phyloP scores from a whole-genome alignment of 306 rosid species.

The Lathyrus tuberosus region DNA sequence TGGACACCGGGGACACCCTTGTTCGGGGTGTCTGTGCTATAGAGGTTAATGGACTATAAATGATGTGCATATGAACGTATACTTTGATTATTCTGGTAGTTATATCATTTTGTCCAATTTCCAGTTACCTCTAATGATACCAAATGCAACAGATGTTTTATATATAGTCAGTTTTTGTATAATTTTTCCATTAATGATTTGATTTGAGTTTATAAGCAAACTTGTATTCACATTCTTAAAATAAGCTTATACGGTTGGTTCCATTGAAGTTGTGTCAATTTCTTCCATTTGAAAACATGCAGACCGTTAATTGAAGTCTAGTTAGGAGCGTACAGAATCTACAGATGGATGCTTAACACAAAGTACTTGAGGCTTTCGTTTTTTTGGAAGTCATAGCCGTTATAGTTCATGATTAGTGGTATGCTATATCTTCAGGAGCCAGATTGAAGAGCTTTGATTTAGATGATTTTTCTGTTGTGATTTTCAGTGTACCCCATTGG shows the following conservation, averaged over 20 bases:
- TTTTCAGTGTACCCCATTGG: constrained; percentile 26
- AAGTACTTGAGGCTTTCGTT: constrained; percentile 34
- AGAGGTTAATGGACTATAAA: no score
- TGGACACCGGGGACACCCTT: no score
- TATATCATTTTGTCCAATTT: no score
- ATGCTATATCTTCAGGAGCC: constrained; percentile 42
- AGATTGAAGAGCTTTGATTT: constrained; percentile 45
- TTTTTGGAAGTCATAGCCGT: constrained; percentile 42
- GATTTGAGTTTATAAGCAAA: constrained; percentile 14
- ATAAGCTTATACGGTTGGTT: not conserved
- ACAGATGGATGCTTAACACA: constrained; percentile 39
- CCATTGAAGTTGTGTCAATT: constrained; percentile 27
- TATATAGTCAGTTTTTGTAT: not conserved
- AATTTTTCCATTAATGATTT: constrained; percentile 4
- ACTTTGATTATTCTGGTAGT: no score
- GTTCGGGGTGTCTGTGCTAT: no score
- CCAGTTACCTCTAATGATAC: no score
- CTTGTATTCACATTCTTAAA: not conserved
- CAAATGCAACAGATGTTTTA: no score
- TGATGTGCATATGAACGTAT: no score
- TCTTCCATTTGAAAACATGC: constrained; percentile 39
- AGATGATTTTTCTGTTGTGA: constrained; percentile 44
- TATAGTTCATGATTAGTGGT: constrained; percentile 41
- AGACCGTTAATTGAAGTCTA: constrained; percentile 44
- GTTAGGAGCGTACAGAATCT: constrained; percentile 40